Conservation (phyloP, 2,329 filamentous ascomycete genomes). For the Tolypocladium ovalisporum region DNA sequence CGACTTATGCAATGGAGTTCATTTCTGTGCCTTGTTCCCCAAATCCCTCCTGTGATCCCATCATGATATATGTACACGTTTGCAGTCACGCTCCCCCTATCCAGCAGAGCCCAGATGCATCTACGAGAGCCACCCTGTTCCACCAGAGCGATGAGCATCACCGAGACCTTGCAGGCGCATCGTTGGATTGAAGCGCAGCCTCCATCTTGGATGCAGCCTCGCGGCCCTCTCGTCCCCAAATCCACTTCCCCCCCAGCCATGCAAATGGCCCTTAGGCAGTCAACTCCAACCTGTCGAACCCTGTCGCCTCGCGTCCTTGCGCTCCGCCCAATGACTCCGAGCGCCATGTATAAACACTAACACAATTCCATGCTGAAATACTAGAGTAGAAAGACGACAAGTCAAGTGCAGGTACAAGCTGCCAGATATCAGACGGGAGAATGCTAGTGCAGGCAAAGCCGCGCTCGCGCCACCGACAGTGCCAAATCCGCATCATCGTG, state of each 20-base stretch:
- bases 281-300: constrained; percentile 26
- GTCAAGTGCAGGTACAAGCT: constrained; percentile 14
- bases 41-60: constrained; percentile 19
- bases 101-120: constrained; percentile 9
- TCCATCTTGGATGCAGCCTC: background rate
- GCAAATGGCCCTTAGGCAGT: constrained; percentile 10
- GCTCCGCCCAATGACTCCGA: constrained; percentile 28
- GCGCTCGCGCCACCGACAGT: background rate
- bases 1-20: constrained; percentile 16
- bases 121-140: background rate
- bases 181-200: background rate
- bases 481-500: background rate
- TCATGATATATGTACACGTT: constrained; percentile 31
- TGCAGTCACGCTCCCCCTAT: constrained; percentile 18
- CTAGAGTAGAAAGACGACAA: constrained; percentile 21
- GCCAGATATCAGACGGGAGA: constrained; percentile 16
- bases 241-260: background rate
- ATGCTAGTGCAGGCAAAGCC: constrained; percentile 4
- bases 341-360: constrained; percentile 28
- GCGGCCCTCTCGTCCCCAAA: background rate
- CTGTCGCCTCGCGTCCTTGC: constrained; percentile 19
- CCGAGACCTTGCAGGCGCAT: background rate
- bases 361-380: constrained; percentile 22
- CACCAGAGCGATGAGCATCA: background rate
- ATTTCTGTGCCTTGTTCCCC: constrained; percentile 16